These are phyloP conservation scores for Leccinum olivaceopallidum DNA, from an alignment of 768 basidiomycete species.

Conservation along the genomic window DNA sequence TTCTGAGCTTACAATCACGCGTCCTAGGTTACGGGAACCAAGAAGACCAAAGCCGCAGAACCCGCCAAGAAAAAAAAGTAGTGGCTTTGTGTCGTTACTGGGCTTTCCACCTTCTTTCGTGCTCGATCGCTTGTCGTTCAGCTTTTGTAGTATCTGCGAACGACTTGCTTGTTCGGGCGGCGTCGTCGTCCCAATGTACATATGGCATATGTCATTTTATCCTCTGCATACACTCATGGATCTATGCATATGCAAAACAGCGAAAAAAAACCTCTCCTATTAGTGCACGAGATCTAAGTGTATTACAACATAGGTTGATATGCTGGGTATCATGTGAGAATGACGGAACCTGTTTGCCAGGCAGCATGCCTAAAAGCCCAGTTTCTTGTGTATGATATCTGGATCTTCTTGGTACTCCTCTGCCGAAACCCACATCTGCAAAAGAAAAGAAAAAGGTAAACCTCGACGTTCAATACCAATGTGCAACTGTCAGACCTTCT, in stretches of 20 bases:
- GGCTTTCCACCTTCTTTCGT: constrained; percentile 15
- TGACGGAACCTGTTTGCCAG: constrained; percentile 12
- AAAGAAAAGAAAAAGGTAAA: constrained; percentile 14
- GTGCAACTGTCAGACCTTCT: constrained; percentile 62
- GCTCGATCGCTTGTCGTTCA: constrained; percentile 29
- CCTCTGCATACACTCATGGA: constrained; percentile 23
- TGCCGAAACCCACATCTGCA: constrained; percentile 98
- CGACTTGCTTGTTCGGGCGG: too few relatives aligned
- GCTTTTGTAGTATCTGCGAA: constrained; percentile 35
- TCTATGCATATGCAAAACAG: constrained; percentile 27
- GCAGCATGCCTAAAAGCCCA: constrained; percentile 60
- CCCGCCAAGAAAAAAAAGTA: constrained; percentile 96
- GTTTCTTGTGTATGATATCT: constrained; percentile 96
- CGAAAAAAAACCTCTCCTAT: constrained; percentile 16
- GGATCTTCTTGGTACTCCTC: constrained; percentile 99
- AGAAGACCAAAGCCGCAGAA: constrained; percentile 92
- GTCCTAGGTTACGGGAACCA: constrained; percentile 85
- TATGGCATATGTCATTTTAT: constrained; percentile 41
- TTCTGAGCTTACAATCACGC: constrained; percentile 15
- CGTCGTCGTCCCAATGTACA: constrained; percentile 30
- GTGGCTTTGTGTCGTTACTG: constrained; percentile 32
- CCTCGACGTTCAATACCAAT: neutral
- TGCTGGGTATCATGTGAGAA: constrained; percentile 34
- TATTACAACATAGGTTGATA: constrained; percentile 35
- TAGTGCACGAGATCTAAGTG: constrained; percentile 30